Conservation (phyloP, 805 yeast genomes). For the Kodamaea neixiangensis region DNA sequence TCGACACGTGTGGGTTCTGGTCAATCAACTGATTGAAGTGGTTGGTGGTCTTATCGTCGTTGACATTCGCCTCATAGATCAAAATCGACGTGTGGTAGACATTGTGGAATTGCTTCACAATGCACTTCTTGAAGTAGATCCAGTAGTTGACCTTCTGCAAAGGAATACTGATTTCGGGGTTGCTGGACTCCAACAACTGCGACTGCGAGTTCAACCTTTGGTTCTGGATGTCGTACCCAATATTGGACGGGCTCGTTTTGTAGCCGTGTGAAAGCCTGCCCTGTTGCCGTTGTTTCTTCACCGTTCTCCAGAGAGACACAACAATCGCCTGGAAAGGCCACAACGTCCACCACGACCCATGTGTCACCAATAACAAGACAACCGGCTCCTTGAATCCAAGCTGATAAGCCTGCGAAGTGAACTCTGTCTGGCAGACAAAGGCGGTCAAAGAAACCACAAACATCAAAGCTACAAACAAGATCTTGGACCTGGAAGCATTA, state of each 20-base stretch:
- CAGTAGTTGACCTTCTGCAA: constrained; percentile 16
- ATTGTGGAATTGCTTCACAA: constrained; percentile 45
- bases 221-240: constrained; percentile 22
- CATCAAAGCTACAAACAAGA: constrained; percentile 33
- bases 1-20: constrained; percentile 38
- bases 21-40: constrained; percentile 37
- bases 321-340: constrained; percentile 67
- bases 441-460: constrained; percentile 45
- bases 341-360: constrained; percentile 72
- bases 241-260: constrained; percentile 20
- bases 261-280: constrained; percentile 11
- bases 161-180: constrained; percentile 14
- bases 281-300: constrained; percentile 24
- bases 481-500: constrained; percentile 36
- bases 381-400: constrained; percentile 68
- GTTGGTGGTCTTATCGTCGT: constrained; percentile 34
- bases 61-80: constrained; percentile 43
- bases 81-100: constrained; percentile 45
- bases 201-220: constrained; percentile 35
- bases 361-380: constrained; percentile 65
- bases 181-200: constrained; percentile 23
- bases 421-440: constrained; percentile 80
- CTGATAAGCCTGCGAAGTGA: constrained; percentile 67
- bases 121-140: constrained; percentile 35
- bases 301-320: constrained; percentile 50